Evolutionary conservation across 1,284 basidiomycete species (phyloP), one percentile per base, ranked within the genome.

Genomic region (Sanghuangporus baumii): DNA sequence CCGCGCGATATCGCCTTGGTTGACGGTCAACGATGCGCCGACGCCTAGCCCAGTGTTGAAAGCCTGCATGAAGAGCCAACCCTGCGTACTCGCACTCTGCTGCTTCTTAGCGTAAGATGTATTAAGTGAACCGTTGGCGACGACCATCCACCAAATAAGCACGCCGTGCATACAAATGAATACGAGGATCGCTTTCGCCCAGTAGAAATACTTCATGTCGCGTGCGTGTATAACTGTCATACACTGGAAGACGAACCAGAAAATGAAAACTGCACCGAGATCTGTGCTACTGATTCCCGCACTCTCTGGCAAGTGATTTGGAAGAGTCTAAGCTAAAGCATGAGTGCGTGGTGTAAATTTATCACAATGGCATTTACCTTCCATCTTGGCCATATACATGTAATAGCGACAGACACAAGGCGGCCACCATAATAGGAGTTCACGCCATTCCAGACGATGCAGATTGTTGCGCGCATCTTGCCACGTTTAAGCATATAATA

Each of bases 1-100:
- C 26, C 70, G 62, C 11, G 69, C 69, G 51, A 72, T 71, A 46
- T 72, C 71, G 31, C 66, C 68, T 57, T 70, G 69, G 54, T 72
- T 72, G 41, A 71, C 67, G 3, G 69, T 67, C 6, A 69, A 57
- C 14, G 66, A 65, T 9, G 69, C 68, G n/a, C 68, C 63, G n/a
- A 68, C 67, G 6, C 69, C 69, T 9, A 69, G 62, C 8, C 69
- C 69, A 46, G 65, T 60, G 47, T 70, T 69, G 63, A 71, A 71
- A 3, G 70, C 70, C 51, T 67, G 66, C 59, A 70, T 60, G 59
- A 70, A 65, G 43, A 67, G 58, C 65, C 67, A 67, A 23, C 43
- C 65, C 16, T 50, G 61, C 23, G 52, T 41, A 18, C 58, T 54
- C 23, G 60, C 56, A 43, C 6, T 43, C 41, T 43, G 41, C 12